A percentile compares a stretch with the other conserved stretches of the same genome.
phyloP scores from a whole-genome alignment of 2,329 filamentous ascomycete genomes.

The Venturia carpophila region DNA sequence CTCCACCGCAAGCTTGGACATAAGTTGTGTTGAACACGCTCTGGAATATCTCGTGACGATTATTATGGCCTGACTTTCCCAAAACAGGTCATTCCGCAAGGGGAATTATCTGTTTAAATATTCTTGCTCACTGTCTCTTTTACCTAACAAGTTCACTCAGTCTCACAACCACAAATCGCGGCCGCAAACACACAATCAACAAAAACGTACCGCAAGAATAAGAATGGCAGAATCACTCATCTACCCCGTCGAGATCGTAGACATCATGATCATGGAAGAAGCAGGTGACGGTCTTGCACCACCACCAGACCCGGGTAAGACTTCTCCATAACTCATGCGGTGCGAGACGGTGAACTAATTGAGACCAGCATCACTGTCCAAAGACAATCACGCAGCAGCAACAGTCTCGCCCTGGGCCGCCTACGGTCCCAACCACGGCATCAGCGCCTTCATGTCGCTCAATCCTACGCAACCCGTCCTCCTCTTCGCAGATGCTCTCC shows the following conservation, averaged over 20 bases:
- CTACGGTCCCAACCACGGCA: background rate
- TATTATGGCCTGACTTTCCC: background rate
- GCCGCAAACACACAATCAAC: background rate
- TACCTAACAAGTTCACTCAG: background rate
- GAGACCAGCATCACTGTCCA: background rate
- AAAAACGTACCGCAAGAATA: background rate
- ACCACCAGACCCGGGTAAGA: background rate
- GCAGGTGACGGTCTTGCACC: background rate
- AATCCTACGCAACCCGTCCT: background rate
- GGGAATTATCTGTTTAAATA: background rate
- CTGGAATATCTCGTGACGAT: background rate
- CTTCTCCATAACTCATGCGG: background rate
- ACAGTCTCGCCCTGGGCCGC: background rate
- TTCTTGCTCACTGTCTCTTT: background rate
- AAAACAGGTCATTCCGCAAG: background rate
- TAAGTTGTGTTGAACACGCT: background rate
- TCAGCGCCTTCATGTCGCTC: background rate
- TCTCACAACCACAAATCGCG: background rate
- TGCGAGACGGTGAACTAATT: background rate
- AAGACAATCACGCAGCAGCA: background rate
- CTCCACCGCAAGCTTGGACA: background rate
- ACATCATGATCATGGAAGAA: background rate
- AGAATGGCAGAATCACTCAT: background rate
- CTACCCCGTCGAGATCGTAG: background rate
- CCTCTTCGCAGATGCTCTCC: conserved; percentile 4